phyloP scores from a whole-genome alignment of 192 early-diverging fungal genomes.

The Umbelopsis vinacea region DNA sequence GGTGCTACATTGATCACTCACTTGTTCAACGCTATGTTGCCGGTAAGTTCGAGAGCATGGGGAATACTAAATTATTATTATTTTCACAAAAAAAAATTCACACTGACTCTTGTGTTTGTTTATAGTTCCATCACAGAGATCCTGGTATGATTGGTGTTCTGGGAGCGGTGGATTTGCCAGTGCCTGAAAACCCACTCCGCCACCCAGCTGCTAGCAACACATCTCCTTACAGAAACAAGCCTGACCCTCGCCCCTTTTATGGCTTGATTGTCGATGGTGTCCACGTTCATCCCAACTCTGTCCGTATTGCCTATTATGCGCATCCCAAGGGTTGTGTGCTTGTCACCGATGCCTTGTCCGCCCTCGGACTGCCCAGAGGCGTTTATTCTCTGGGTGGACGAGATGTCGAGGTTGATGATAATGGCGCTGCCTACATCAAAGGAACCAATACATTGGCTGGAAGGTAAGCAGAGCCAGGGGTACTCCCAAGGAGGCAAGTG shows the following conservation, averaged over 20 bases:
- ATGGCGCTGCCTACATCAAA: constrained; percentile 70
- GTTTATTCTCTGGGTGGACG: constrained; percentile 61
- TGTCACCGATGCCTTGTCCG: constrained; percentile 83
- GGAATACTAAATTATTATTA: no score
- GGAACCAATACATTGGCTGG: constrained; percentile 81
- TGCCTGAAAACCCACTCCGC: constrained; percentile 10
- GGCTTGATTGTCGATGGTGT: constrained; percentile 87
- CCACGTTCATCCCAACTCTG: constrained; percentile 80
- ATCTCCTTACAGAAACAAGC: constrained; percentile 33
- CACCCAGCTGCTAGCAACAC: constrained; percentile 37
- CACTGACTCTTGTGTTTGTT: no score
- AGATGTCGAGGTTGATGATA: constrained; percentile 31
- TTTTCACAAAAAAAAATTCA: not conserved
- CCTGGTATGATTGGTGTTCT: constrained; percentile 81
- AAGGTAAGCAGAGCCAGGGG: constrained; percentile 19
- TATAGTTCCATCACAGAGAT: constrained; percentile 84
- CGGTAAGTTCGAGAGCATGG: no score
- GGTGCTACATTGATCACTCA: constrained; percentile 81
- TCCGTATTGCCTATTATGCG: constrained; percentile 81
- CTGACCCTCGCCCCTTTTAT: constrained; percentile 73
- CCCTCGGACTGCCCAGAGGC: constrained; percentile 71
- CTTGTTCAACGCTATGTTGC: constrained; percentile 86
- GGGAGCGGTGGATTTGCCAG: constrained; percentile 53
- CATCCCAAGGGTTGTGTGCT: constrained; percentile 78
- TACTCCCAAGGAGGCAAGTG: not conserved